These are phyloP conservation scores for Diaporthe helianthi DNA, from an alignment of 2,329 filamentous ascomycete species.

Conservation along the genomic window DNA sequence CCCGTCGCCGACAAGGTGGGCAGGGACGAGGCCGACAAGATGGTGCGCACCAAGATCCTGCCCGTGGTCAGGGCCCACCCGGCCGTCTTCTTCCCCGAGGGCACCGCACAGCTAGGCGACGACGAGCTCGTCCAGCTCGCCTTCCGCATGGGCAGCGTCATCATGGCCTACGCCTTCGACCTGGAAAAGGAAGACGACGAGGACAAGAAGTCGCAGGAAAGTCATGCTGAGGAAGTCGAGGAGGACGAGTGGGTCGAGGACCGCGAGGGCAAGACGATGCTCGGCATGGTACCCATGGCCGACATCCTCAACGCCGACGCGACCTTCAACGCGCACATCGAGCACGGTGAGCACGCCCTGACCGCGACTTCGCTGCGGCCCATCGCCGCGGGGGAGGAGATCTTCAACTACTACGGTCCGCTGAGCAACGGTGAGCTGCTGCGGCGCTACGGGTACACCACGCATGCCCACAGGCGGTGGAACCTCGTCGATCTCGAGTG, in stretches of 20 bases:
- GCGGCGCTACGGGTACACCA: constrained; percentile 87
- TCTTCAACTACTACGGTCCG: constrained; percentile 90
- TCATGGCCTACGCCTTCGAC: constrained; percentile 95
- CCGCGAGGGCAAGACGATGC: constrained; percentile 61
- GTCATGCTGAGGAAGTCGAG: constrained; percentile 64
- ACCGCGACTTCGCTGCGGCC: constrained; percentile 75
- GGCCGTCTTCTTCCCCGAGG: constrained; percentile 52
- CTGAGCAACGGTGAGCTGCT: constrained; percentile 83
- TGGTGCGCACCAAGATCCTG: constrained; percentile 66
- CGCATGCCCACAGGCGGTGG: constrained; percentile 75
- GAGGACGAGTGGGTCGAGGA: constrained; percentile 73
- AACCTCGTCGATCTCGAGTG: constrained; percentile 83
- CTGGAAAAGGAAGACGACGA: constrained; percentile 59
- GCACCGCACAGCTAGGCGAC: constrained; percentile 47
- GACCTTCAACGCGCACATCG: constrained; percentile 75
- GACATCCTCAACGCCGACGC: constrained; percentile 91
- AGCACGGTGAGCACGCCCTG: constrained; percentile 61
- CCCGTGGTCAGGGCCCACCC: constrained; percentile 56
- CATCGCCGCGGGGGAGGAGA: constrained; percentile 75
- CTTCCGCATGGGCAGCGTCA: constrained; percentile 84
- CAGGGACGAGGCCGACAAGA: constrained; percentile 71
- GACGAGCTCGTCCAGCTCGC: constrained; percentile 60
- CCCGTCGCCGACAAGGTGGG: constrained; percentile 80
- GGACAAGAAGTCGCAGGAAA: constrained; percentile 34
- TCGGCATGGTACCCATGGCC: constrained; percentile 91